phyloP scores from a whole-genome alignment of 2,329 filamentous ascomycete species.

The Davidsoniella australis region DNA sequence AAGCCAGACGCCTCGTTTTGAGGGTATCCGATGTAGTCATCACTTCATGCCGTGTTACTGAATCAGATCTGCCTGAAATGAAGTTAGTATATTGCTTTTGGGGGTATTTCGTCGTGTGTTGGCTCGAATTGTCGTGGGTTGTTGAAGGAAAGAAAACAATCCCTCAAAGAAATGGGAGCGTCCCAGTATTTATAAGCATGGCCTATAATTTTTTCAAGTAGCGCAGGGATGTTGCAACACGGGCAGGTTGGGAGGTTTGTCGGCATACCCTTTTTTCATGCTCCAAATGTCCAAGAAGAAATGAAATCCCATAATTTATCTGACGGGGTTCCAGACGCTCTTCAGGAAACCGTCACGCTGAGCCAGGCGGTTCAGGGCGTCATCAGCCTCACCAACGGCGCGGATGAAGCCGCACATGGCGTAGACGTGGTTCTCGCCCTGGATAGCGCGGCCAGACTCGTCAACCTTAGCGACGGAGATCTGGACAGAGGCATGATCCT shows the following conservation, averaged over 20 bases:
- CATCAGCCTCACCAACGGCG: slow-evolving; percentile 94
- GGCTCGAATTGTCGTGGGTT: not conserved
- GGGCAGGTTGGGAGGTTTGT: not conserved
- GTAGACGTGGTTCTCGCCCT: slow-evolving; percentile 94
- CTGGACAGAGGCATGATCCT: slow-evolving; percentile 98
- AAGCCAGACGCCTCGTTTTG: slow-evolving; percentile 12
- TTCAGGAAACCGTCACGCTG: slow-evolving; percentile 96
- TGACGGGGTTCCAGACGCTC: slow-evolving; percentile 76
- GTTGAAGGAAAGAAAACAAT: not conserved
- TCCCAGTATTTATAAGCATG: slow-evolving; percentile 6
- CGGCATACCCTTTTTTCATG: slow-evolving; percentile 12
- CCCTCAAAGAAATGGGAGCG: not conserved
- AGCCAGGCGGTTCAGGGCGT: slow-evolving; percentile 84
- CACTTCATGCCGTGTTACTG: slow-evolving; percentile 12
- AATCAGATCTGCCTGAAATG: slow-evolving; percentile 11
- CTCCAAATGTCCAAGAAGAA: slow-evolving; percentile 10
- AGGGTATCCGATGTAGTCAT: slow-evolving; percentile 12
- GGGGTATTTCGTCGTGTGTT: not conserved
- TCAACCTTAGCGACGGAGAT: slow-evolving; percentile 96
- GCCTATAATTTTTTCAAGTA: not conserved
- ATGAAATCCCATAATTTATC: slow-evolving; percentile 27
- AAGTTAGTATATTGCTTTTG: slow-evolving; percentile 6
- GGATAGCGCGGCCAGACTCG: slow-evolving; percentile 87
- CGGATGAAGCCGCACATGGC: slow-evolving; percentile 95
- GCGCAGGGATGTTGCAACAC: not conserved